These are phyloP conservation scores for Bolboschoenus planiculmis DNA, from an alignment of 176 grass and related monocot genomes.

Conservation along the genomic window DNA sequence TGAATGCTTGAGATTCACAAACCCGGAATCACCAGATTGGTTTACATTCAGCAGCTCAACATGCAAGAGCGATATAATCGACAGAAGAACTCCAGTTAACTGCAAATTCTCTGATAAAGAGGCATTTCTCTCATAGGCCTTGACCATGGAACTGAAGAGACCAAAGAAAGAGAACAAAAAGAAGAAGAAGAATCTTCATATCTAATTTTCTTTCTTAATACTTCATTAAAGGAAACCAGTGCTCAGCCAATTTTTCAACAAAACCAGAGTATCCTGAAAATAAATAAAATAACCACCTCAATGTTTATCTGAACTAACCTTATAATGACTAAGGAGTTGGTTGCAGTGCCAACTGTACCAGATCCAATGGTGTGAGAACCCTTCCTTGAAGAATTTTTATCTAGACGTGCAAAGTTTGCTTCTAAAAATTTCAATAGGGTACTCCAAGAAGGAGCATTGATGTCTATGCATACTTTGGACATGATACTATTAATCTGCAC, in stretches of 20 bases:
- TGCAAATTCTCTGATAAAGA: constrained; percentile 47
- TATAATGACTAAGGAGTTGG: constrained; percentile 61
- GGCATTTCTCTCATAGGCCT: constrained; percentile 47
- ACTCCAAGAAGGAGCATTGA: constrained; percentile 45
- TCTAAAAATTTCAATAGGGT: constrained; percentile 67
- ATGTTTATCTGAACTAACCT: constrained; percentile 50
- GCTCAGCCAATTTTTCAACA: not conserved
- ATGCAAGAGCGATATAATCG: constrained; percentile 56
- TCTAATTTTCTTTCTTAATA: not conserved
- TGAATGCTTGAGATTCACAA: constrained; percentile 28
- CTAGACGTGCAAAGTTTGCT: constrained; percentile 33
- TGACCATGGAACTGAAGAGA: constrained; percentile 45
- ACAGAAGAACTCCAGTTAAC: constrained; percentile 47
- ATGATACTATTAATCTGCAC: constrained; percentile 66
- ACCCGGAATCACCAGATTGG: constrained; percentile 41
- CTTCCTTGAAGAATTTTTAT: constrained; percentile 32
- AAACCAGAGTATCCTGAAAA: constrained; percentile 7
- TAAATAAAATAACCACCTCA: constrained; percentile 12
- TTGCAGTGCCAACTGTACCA: constrained; percentile 28
- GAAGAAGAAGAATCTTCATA: not conserved
- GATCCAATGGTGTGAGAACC: constrained; percentile 20
- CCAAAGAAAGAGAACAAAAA: not conserved
- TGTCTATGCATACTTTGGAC: constrained; percentile 58
- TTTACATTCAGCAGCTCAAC: constrained; percentile 46
- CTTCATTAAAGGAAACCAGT: not conserved